Evolutionary conservation across 140 eudicot species (phyloP).

Genomic region (Senecio squalidus): DNA sequence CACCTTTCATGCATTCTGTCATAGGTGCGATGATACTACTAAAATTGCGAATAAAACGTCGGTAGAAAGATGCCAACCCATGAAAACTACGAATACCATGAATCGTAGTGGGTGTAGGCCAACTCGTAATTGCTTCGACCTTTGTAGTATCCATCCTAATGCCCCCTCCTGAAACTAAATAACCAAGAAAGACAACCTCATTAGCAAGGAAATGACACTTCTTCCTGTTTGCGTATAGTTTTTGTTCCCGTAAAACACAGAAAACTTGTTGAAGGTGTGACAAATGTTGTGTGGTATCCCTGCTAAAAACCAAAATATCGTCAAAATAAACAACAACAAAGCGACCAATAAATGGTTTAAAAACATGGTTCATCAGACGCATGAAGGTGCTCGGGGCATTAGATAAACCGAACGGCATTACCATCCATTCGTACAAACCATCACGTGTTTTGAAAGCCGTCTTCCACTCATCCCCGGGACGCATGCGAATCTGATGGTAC

Average conservation of each 20-base stretch:
- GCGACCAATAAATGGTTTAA: too few relatives aligned
- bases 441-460: conserved; percentile 2
- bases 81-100: neutral
- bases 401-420: too few relatives aligned
- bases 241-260: neutral
- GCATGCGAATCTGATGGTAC: too few relatives aligned
- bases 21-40: neutral
- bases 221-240: neutral
- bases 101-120: conserved; percentile 2
- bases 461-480: neutral
- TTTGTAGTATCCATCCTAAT: neutral
- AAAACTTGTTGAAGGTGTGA: neutral
- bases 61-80: neutral
- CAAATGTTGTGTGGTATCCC: neutral
- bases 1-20: neutral
- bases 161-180: neutral
- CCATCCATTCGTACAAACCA: too few relatives aligned
- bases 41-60: neutral
- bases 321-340: too few relatives aligned
- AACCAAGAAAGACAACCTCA: neutral
- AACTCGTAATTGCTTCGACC: neutral
- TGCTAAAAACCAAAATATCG: neutral
- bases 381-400: neutral
- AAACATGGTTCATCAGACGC: too few relatives aligned
- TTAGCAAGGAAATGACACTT: neutral